Evolutionary conservation across 1,139 yeast species (phyloP).

Genomic region (Hemisphaericaspora subhashii): DNA sequence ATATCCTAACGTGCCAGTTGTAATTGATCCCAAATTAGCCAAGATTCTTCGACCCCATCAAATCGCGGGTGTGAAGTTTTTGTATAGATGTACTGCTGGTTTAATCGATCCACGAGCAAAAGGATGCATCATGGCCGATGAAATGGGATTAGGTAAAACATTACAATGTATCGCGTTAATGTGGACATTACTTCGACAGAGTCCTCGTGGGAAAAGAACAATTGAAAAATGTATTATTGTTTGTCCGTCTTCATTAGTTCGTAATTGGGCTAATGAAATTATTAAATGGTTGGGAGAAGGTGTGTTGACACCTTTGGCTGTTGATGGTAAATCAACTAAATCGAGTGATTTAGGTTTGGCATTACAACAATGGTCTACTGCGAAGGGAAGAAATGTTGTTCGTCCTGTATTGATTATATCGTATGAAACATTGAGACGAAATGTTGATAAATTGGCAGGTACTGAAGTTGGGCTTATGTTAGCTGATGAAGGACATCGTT

Average conservation of each 20-base stretch:
- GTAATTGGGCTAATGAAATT: conserved; percentile 97
- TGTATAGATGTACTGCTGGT: conserved; percentile 90
- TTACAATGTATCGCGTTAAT: conserved; percentile 86
- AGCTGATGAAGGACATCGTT: conserved; percentile 96
- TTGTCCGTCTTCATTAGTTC: conserved; percentile 91
- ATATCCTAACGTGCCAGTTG: conserved; percentile 89
- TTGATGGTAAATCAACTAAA: conserved; percentile 83
- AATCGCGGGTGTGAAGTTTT: conserved; percentile 89
- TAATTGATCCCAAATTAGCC: conserved; percentile 85
- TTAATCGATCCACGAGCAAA: conserved; percentile 80
- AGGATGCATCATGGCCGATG: conserved; percentile 99
- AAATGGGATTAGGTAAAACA: conserved; percentile 97
- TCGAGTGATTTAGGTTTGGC: conserved; percentile 67
- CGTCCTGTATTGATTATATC: conserved; percentile 95
- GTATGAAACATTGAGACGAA: conserved; percentile 88
- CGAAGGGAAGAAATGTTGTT: conserved; percentile 84
- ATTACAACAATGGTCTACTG: conserved; percentile 83
- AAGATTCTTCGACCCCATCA: conserved; percentile 94
- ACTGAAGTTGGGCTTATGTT: conserved; percentile 85
- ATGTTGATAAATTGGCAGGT: conserved; percentile 72
- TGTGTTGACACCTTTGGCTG: conserved; percentile 81
- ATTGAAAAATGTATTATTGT: conserved; percentile 91
- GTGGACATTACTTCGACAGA: conserved; percentile 92
- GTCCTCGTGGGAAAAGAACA: conserved; percentile 84
- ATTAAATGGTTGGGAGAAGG: conserved; percentile 96